Evolutionary conservation across 1,284 basidiomycete species (phyloP).

Genomic region (Trametes sp.): DNA sequence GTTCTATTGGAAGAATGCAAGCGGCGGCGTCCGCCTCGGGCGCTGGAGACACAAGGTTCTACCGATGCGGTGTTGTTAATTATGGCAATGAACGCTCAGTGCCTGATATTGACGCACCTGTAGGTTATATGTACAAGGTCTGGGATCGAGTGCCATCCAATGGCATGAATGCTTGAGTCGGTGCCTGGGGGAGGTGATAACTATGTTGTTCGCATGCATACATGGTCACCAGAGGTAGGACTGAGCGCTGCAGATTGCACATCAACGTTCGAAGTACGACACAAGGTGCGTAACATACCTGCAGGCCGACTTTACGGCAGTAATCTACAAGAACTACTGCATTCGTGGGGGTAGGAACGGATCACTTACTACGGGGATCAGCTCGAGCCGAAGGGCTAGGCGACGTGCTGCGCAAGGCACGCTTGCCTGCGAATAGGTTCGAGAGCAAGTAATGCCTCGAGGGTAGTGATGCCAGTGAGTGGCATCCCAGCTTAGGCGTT

Average conservation of each 20-base stretch:
- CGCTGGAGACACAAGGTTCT: slow-evolving; percentile 18
- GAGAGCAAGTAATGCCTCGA: neutral
- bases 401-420: neutral
- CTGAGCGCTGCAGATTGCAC: neutral
- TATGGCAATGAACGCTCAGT: slow-evolving; percentile 12
- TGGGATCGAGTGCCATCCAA: neutral
- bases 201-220: neutral
- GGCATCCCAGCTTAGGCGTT: too few species aligned
- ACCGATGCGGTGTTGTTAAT: slow-evolving; percentile 25
- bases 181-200: slow-evolving; percentile 7
- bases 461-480: neutral
- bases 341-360: neutral
- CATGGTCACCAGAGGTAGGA: neutral
- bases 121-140: slow-evolving; percentile 1
- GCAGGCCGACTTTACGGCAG: neutral
- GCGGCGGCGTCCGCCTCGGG: neutral
- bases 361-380: neutral
- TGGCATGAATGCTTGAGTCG: neutral
- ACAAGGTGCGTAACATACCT: neutral
- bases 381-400: neutral
- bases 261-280: neutral
- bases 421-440: neutral
- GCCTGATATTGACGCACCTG: slow-evolving; percentile 17
- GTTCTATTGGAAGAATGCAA: slow-evolving; percentile 1
- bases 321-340: neutral